phyloP scores from a whole-genome alignment of 2,329 filamentous ascomycete genomes.

The Aspergillus ochraceoroseus region DNA sequence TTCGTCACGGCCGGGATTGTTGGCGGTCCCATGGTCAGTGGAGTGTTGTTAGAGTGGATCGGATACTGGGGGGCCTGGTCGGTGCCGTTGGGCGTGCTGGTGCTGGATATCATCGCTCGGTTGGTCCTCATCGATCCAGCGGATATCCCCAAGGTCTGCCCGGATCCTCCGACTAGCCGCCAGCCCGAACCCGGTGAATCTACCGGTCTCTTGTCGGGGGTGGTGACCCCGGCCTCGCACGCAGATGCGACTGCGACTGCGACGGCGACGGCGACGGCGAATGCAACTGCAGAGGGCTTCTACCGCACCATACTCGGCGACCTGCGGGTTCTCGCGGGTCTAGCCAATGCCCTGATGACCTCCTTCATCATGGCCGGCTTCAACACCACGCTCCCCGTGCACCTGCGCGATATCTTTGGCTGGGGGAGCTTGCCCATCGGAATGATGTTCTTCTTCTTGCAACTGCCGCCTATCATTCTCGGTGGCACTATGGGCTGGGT shows the following conservation, averaged over 20 bases:
- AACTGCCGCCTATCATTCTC: conserved; percentile 54
- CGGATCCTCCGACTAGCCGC: not conserved
- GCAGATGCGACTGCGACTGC: not conserved
- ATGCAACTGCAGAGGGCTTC: conserved; percentile 10
- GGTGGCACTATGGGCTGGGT: conserved; percentile 55
- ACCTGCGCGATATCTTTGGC: conserved; percentile 49
- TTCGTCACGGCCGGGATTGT: conserved; percentile 28
- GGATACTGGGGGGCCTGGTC: conserved; percentile 35
- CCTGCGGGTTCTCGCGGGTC: conserved; percentile 39
- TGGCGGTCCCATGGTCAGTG: conserved; percentile 29
- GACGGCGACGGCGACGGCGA: not conserved
- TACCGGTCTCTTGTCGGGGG: not conserved
- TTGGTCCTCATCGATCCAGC: conserved; percentile 28
- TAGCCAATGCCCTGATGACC: conserved; percentile 45
- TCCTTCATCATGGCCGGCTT: conserved; percentile 50
- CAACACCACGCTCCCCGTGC: conserved; percentile 54
- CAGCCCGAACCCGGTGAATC: not conserved
- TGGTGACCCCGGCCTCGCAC: not conserved
- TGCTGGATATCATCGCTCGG: conserved; percentile 28
- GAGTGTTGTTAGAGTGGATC: conserved; percentile 24
- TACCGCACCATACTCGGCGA: conserved; percentile 43
- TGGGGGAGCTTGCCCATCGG: conserved; percentile 55
- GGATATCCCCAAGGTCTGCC: not conserved
- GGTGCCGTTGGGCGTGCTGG: conserved; percentile 25
- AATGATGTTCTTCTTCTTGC: conserved; percentile 54